A percentile compares a stretch with the other conserved stretches of the same genome.
Conservation (phyloP, 345 rosid genomes). For the Pistacia atlantica region DNA sequence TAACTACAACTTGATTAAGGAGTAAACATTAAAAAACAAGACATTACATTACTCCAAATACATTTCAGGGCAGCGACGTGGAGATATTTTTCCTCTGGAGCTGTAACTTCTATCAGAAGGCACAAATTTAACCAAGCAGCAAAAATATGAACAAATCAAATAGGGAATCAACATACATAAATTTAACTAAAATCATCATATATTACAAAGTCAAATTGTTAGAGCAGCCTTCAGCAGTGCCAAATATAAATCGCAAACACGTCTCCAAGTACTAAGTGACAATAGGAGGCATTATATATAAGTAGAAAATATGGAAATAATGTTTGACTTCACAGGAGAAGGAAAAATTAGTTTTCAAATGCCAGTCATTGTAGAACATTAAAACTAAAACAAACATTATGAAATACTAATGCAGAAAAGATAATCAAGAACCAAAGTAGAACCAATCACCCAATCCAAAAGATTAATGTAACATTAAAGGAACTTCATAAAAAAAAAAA, state of each 20-base stretch:
- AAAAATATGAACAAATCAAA: background rate
- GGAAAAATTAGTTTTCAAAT: background rate
- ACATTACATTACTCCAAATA: no score
- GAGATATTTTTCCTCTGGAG: slow-evolving; percentile 69
- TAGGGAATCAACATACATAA: background rate
- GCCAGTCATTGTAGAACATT: background rate
- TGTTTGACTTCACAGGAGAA: background rate
- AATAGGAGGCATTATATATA: background rate
- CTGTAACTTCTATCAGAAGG: slow-evolving; percentile 60
- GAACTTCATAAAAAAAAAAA: background rate
- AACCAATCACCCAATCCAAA: background rate
- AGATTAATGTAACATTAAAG: background rate
- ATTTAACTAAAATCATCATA: background rate
- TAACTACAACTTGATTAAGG: no score
- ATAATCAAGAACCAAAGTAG: background rate
- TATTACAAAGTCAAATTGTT: background rate
- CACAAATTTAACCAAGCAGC: background rate
- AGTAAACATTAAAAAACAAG: no score
- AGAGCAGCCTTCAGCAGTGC: background rate
- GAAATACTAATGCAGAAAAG: background rate
- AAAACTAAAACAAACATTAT: background rate
- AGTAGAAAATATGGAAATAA: background rate
- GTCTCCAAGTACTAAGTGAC: background rate
- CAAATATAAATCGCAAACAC: background rate
- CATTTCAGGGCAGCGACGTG: slow-evolving; percentile 42